These are phyloP conservation scores for Scedosporium aurantiacum DNA, from an alignment of 2,329 filamentous ascomycete species.

Conservation along the genomic window DNA sequence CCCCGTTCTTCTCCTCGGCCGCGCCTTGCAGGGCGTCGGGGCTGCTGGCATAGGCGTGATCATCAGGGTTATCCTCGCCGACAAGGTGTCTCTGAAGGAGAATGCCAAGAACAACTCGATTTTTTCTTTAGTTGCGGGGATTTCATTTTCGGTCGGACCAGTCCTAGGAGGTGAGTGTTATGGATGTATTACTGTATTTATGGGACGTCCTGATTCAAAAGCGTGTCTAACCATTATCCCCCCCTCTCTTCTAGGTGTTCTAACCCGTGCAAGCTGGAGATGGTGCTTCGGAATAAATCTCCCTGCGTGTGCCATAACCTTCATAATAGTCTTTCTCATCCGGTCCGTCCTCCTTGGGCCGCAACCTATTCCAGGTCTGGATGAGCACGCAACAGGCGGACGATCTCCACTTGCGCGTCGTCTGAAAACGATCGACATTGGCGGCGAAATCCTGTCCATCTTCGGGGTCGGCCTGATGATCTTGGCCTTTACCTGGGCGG, in stretches of 20 bases:
- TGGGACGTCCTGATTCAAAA: too few relatives aligned
- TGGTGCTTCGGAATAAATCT: conserved; percentile 57
- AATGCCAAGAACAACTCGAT: conserved; percentile 51
- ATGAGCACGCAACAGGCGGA: conserved; percentile 4
- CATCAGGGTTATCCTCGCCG: conserved; percentile 50
- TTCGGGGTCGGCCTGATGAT: conserved; percentile 43
- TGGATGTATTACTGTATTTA: too few relatives aligned
- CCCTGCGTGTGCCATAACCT: conserved; percentile 42
- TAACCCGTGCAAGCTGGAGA: conserved; percentile 39
- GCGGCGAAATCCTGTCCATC: conserved; percentile 46
- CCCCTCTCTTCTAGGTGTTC: too few relatives aligned
- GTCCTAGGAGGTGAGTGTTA: too few relatives aligned
- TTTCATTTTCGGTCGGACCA: conserved; percentile 41
- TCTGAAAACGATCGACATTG: conserved; percentile 41
- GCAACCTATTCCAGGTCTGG: conserved; percentile 29
- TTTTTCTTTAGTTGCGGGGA: conserved; percentile 47
- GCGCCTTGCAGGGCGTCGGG: too few relatives aligned
- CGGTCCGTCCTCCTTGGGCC: conserved; percentile 46
- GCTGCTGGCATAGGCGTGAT: conserved; percentile 45
- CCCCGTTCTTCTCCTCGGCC: too few relatives aligned
- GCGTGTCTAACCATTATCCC: too few relatives aligned
- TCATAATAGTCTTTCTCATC: conserved; percentile 33
- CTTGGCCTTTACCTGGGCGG: conserved; percentile 45
- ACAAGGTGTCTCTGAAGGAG: conserved; percentile 49
- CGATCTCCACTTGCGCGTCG: conserved; percentile 17